phyloP scores from a whole-genome alignment of 371 early-diverging fungal species.

The Conidiobolus incongruus region DNA sequence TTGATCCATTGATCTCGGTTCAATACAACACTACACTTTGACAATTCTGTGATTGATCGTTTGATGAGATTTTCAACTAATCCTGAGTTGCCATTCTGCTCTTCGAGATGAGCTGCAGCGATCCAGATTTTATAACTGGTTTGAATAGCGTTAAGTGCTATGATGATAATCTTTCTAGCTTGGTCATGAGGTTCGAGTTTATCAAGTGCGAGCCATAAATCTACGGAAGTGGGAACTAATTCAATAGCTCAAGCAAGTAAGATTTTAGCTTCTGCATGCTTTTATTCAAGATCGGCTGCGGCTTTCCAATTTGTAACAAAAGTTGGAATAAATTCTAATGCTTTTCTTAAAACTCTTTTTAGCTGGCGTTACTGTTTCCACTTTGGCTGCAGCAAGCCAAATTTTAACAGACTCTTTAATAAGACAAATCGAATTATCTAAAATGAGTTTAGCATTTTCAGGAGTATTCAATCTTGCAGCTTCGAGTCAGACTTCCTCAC shows the following conservation, averaged over 20 bases:
- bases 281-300: slow-evolving; percentile 75
- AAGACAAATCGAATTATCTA: slow-evolving; percentile 74
- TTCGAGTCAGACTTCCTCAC: slow-evolving; percentile 93
- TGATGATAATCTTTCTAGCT: slow-evolving; percentile 71
- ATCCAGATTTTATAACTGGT: slow-evolving; percentile 90
- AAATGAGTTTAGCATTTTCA: slow-evolving; percentile 70
- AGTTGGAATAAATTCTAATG: slow-evolving; percentile 81
- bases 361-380: slow-evolving; percentile 52
- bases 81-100: slow-evolving; percentile 41
- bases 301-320: slow-evolving; percentile 84
- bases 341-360: slow-evolving; percentile 77
- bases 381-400: slow-evolving; percentile 74
- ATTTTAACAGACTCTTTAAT: slow-evolving; percentile 79
- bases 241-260: slow-evolving; percentile 82
- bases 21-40: slow-evolving; percentile 38
- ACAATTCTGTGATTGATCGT: slow-evolving; percentile 39
- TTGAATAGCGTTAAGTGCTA: slow-evolving; percentile 65
- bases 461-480: slow-evolving; percentile 62
- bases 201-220: slow-evolving; percentile 89
- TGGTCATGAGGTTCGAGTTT: slow-evolving; percentile 75
- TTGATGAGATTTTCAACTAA: slow-evolving; percentile 45
- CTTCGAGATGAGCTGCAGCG: slow-evolving; percentile 81
- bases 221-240: slow-evolving; percentile 68
- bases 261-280: slow-evolving; percentile 76
- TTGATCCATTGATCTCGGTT: slow-evolving; percentile 79